Conservation (phyloP, 306 rosid genomes). For the Prosopis cineraria region DNA sequence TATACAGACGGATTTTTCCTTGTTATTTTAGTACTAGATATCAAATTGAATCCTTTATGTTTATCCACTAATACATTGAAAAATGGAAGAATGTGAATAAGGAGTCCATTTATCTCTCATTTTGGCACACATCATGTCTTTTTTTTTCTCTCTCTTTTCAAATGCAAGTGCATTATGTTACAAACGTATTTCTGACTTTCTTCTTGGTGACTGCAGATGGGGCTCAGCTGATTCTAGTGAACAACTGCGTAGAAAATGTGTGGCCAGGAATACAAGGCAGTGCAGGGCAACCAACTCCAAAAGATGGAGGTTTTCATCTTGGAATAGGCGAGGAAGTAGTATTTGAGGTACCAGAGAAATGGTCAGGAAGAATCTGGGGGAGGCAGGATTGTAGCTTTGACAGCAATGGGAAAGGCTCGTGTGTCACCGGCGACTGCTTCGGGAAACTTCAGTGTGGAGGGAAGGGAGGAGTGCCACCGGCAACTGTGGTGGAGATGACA, state of each 20-base stretch:
- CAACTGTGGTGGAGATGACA: slow-evolving; percentile 94
- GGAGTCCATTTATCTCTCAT: no score
- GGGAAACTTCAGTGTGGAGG: slow-evolving; percentile 70
- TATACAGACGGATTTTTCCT: background rate
- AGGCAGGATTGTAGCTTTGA: slow-evolving; percentile 86
- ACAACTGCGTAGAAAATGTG: slow-evolving; percentile 82
- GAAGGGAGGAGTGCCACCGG: slow-evolving; percentile 77
- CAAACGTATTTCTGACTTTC: no score
- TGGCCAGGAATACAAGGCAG: slow-evolving; percentile 96
- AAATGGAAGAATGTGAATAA: no score
- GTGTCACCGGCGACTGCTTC: slow-evolving; percentile 75
- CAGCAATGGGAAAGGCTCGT: slow-evolving; percentile 64
- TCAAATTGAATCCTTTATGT: no score
- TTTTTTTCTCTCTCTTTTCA: no score
- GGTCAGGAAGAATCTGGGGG: slow-evolving; percentile 98
- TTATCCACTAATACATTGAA: no score
- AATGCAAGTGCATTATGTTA: no score
- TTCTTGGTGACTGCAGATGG: slow-evolving; percentile 62
- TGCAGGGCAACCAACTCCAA: slow-evolving; percentile 74
- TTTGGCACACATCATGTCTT: no score
- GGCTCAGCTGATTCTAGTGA: slow-evolving; percentile 76
- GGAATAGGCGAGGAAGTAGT: slow-evolving; percentile 80
- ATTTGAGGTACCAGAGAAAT: slow-evolving; percentile 64
- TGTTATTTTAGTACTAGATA: background rate
- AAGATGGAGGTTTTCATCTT: slow-evolving; percentile 80